phyloP scores from a whole-genome alignment of 2,329 filamentous ascomycete genomes.

The Dothiorella sarmentorum region DNA sequence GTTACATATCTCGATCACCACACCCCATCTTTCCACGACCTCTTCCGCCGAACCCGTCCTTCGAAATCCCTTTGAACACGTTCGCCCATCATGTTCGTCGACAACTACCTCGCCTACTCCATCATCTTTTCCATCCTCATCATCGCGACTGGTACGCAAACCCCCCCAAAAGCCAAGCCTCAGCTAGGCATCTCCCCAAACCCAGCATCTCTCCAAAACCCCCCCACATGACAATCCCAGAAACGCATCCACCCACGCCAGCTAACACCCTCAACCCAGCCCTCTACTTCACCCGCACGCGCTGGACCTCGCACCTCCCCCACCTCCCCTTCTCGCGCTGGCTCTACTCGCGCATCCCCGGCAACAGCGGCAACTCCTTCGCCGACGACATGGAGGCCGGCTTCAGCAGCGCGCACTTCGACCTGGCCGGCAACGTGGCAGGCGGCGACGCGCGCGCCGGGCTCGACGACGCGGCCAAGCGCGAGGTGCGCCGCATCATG shows the following conservation, averaged over 20 bases:
- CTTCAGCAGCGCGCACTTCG: slow-evolving; percentile 77
- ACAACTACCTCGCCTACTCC: slow-evolving; percentile 70
- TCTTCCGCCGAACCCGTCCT: neutral
- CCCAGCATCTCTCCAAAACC: slow-evolving; percentile 2
- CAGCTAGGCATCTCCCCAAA: neutral
- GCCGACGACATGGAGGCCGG: slow-evolving; percentile 83
- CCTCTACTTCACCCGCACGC: slow-evolving; percentile 74
- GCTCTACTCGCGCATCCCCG: slow-evolving; percentile 73
- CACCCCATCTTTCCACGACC: neutral
- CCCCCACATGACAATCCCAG: slow-evolving; percentile 18
- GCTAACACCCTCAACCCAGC: slow-evolving; percentile 40
- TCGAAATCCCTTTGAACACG: slow-evolving; percentile 10
- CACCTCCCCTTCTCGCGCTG: slow-evolving; percentile 46
- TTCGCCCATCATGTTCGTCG: slow-evolving; percentile 55
- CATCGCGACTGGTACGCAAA: slow-evolving; percentile 60
- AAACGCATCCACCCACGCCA: neutral
- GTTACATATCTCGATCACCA: slow-evolving; percentile 17
- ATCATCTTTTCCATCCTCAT: slow-evolving; percentile 69
- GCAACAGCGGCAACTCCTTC: slow-evolving; percentile 50
- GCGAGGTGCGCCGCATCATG: slow-evolving; percentile 86
- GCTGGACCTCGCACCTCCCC: slow-evolving; percentile 71
- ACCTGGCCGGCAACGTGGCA: slow-evolving; percentile 75
- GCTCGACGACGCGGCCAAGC: slow-evolving; percentile 75
- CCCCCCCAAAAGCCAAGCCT: slow-evolving; percentile 13
- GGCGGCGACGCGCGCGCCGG: slow-evolving; percentile 75